Percentiles rank a stretch among this genome's conserved stretches.
Evolutionary conservation across 1,139 yeast species (phyloP).

Genomic region (Nadsonia starkeyi-henricii): DNA sequence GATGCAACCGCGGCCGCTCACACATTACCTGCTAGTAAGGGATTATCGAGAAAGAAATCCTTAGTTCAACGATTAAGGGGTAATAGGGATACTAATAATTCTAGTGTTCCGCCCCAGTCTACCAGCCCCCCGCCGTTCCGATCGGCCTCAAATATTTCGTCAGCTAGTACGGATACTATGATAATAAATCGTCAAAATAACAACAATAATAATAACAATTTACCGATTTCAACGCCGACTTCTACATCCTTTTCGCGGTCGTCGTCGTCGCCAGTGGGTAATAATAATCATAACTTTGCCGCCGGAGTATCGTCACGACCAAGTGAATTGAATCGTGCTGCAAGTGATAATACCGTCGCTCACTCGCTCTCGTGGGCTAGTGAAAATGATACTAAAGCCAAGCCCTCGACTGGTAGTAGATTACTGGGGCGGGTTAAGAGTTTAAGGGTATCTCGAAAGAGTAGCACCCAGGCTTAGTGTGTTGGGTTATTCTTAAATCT

Average conservation of each 20-base stretch:
- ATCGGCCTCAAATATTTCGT: constrained; percentile 7
- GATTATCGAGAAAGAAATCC: constrained; percentile 43
- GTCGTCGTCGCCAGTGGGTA: too few species aligned
- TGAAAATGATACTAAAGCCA: neutral
- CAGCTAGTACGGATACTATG: constrained; percentile 5
- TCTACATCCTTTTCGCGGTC: too few species aligned
- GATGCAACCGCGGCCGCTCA: constrained; percentile 22
- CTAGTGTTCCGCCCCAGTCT: constrained; percentile 4
- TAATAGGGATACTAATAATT: constrained; percentile 12
- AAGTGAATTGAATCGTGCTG: constrained; percentile 4
- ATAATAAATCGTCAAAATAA: constrained; percentile 4
- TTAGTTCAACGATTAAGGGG: constrained; percentile 48
- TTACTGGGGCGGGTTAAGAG: constrained; percentile 77
- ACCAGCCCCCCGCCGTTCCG: constrained; percentile 7
- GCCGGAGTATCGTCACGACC: too few species aligned
- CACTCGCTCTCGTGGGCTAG: neutral
- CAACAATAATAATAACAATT: constrained; percentile 7
- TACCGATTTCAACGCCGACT: too few species aligned
- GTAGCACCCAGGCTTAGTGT: neutral
- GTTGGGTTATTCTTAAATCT: neutral
- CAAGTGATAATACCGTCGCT: neutral
- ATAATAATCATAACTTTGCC: too few species aligned
- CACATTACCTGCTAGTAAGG: constrained; percentile 14
- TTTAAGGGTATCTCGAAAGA: constrained; percentile 40
- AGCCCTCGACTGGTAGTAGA: constrained; percentile 20